A percentile compares a stretch with the other conserved stretches of the same genome.
Conservation (phyloP, 768 basidiomycete genomes). For the Podaxis mareebaensis region DNA sequence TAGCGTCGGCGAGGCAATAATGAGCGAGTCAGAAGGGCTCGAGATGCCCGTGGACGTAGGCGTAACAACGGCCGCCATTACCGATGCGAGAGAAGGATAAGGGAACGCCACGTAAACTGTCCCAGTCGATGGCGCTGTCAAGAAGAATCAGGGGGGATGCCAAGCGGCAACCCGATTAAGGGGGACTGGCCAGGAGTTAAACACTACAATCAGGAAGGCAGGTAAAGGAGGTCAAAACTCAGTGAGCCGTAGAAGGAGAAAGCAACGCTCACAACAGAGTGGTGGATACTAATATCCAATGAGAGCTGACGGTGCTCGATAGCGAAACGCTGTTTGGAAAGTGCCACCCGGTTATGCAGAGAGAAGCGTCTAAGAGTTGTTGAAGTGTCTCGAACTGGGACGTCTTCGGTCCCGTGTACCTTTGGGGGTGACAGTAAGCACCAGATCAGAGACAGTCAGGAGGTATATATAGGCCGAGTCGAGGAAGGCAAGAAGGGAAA, state of each 20-base stretch:
- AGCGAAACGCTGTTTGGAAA: not conserved
- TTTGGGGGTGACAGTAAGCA: not conserved
- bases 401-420: too few species aligned
- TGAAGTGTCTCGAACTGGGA: not conserved
- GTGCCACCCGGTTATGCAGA: not conserved
- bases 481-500: not conserved
- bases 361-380: not conserved
- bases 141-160: not conserved
- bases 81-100: conserved; percentile 9
- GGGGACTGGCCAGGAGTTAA: not conserved
- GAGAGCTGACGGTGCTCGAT: not conserved
- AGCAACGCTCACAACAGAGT: not conserved
- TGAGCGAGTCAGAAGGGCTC: conserved; percentile 18
- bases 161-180: too few species aligned
- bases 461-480: not conserved
- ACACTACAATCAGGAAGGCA: not conserved
- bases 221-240: not conserved
- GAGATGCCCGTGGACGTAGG: not conserved
- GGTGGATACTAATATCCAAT: not conserved
- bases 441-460: not conserved
- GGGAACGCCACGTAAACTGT: not conserved
- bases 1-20: conserved; percentile 21
- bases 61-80: conserved; percentile 14
- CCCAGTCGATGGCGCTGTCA: not conserved
- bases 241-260: not conserved